Base-by-base conservation (phyloP, 176 grass and related monocot genomes). In the Eleusine coracana region DNA sequence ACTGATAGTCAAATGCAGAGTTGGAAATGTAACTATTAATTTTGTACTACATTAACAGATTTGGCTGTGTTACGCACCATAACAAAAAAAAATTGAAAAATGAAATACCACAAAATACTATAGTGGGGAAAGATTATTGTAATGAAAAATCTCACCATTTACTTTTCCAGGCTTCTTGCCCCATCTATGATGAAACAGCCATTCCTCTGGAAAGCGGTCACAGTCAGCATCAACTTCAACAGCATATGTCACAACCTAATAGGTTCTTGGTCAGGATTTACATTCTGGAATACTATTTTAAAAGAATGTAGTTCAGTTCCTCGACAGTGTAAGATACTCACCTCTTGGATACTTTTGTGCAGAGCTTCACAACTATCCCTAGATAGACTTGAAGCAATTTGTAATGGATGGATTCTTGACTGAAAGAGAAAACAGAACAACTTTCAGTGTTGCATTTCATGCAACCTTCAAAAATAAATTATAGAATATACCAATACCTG, bases 141-240 rank as follows among this genome's bases (percentile, higher is more conserved):
- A 27, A 70, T 25, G 31, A 10, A 61, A 15, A 69, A 59, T 62
- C 76, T 93, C 78, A 98, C 92, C 91, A 78, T 92, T 74, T 38
- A 98, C 82, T 89, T 88, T 86, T 71, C 92, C 88, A 79, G 84
- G 82, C 69, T 90, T 98, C 83, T 97, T 94, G 37, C 96, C 96
- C 90, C 92, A 95, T 21, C 92, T 82, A 25, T 93, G 90, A 95
- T 98, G 96, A 91, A 98, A 95, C 34, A 98, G 84, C 90, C 92
- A 95, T 82, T 95, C 68, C 58, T 78, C 74, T 39, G 88, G 92
- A 98, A 98, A 98, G 69, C 77, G 84, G 27, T 23, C 88, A 21
- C 73, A 84, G 71, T 95, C 90, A 82, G 92, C 88, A 85, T 93
- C 84, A 74, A 93, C 92, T 66, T 93, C 90, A n/a, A 98, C 92